Evolutionary conservation across 73 alveolate species (phyloP), one percentile per base, ranked within the genome.

Genomic region (Paramecium tetraurelia): DNA sequence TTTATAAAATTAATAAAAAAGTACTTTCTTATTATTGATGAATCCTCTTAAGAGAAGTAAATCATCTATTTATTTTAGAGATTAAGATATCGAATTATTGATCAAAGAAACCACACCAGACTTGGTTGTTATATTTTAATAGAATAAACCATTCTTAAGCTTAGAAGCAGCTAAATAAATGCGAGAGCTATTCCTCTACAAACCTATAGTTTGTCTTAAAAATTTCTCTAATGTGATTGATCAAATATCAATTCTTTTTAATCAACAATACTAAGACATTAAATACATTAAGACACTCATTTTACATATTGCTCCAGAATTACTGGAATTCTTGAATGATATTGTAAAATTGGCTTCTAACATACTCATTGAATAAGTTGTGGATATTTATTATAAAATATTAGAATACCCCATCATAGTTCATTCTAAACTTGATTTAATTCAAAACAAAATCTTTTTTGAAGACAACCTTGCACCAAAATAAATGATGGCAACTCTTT

Each of bases 391-490:
- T 46, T 80, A 44, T 24, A 41, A 48, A 80, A 80, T 80, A 12
- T 46, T 80, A 48, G 72, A 46, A 22, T 80, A 38, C 24, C 90
- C 90, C 0, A 24, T 80, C n/a, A 24, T 43, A 18, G 72, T 31
- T 46, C 90, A 80, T 22, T 14, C 57, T 9, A 80, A 48, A 2
- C 2, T 22, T 43, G 90, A 80, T 44, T 14, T 80, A 21, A 80
- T 80, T 24, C 14, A 80, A 48, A 80, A 80, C 18, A 80, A 48
- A 24, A 80, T 80, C 21, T 80, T 44, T 48, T 80, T 80, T 80
- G 90, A 80, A 80, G 90, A 80, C 24, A 80, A 80, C 18, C 75
- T 80, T 7, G 71, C 90, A 2, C 90, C 90, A 3, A 80, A 80
- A 48, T 31, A 80, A 20, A 3, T 80, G 18, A 80, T 80, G 90